A percentile compares a stretch with the other conserved stretches of the same genome.
Evolutionary conservation across 1,139 yeast species (phyloP).

Genomic region (Pichia sp.): DNA sequence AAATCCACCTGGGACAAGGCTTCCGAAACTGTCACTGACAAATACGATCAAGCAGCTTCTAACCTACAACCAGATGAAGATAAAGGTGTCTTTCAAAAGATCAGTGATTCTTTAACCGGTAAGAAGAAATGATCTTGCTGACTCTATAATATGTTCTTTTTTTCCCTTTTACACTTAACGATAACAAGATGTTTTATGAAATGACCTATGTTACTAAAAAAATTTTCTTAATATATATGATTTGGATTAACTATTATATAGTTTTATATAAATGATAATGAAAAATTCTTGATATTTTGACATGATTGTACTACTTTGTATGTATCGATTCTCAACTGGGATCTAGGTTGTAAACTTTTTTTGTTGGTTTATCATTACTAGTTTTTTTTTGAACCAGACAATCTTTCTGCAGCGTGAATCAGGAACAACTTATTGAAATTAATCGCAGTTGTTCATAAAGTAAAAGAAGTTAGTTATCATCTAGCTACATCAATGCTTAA

Average conservation of each 20-base stretch:
- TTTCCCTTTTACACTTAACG: not conserved
- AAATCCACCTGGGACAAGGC: constrained; percentile 61
- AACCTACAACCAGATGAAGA: constrained; percentile 53
- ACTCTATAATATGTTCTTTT: not conserved
- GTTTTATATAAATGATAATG: not conserved
- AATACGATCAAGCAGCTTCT: constrained; percentile 57
- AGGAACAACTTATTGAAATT: constrained; percentile 13
- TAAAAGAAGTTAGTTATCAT: constrained; percentile 22
- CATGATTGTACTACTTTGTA: too few species aligned
- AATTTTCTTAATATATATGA: not conserved
- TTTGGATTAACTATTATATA: not conserved
- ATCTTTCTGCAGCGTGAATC: constrained; percentile 16
- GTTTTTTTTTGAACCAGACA: not conserved
- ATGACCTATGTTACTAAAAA: not conserved
- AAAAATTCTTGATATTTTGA: not conserved
- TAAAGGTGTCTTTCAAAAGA: constrained; percentile 64
- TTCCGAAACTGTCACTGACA: constrained; percentile 62
- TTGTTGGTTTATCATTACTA: too few species aligned
- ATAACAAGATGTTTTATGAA: not conserved
- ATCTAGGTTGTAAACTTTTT: too few species aligned
- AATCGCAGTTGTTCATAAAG: constrained; percentile 17
- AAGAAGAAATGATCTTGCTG: constrained; percentile 3
- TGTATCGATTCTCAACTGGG: too few species aligned
- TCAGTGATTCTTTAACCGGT: constrained; percentile 42
- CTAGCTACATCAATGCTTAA: constrained; percentile 27